These are phyloP conservation scores for Amaranthus palmeri DNA, from an alignment of 148 eudicot species.

Conservation along the genomic window DNA sequence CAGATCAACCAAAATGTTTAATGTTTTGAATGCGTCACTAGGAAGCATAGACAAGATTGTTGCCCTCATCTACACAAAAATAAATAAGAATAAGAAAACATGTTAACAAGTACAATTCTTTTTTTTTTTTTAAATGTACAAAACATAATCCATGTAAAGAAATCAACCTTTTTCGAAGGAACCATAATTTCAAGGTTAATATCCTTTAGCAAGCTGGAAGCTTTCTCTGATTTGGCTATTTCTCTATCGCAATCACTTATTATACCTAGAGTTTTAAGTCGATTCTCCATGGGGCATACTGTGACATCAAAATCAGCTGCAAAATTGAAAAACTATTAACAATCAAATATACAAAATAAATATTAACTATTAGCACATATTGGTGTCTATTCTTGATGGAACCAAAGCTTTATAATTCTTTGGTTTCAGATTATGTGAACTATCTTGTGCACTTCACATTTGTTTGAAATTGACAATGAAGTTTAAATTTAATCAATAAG, in stretches of 20 bases:
- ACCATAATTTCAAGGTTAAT: constrained; percentile 50
- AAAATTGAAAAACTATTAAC: neutral
- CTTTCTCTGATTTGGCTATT: constrained; percentile 25
- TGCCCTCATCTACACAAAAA: constrained; percentile 56
- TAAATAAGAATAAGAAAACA: constrained; percentile 4
- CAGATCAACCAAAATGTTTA: constrained; percentile 49
- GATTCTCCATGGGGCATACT: constrained; percentile 63
- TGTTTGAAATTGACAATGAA: too few species aligned
- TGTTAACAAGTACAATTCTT: neutral
- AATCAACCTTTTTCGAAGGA: constrained; percentile 63
- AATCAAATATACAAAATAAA: neutral
- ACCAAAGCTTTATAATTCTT: too few species aligned
- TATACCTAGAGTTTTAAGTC: constrained; percentile 61
- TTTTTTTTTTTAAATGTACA: neutral
- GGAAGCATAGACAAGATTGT: constrained; percentile 53
- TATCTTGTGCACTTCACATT: too few species aligned
- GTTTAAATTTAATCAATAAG: too few species aligned
- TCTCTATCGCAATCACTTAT: constrained; percentile 34
- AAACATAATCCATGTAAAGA: neutral
- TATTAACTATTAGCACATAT: neutral
- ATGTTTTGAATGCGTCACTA: constrained; percentile 46
- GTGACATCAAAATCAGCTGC: constrained; percentile 35
- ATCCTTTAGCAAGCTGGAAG: constrained; percentile 38
- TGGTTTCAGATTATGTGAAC: too few species aligned
- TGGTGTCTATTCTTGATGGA: too few species aligned